These are phyloP conservation scores for Beauveria caledonica DNA, from an alignment of 2,329 filamentous ascomycete genomes.

Conservation along the genomic window DNA sequence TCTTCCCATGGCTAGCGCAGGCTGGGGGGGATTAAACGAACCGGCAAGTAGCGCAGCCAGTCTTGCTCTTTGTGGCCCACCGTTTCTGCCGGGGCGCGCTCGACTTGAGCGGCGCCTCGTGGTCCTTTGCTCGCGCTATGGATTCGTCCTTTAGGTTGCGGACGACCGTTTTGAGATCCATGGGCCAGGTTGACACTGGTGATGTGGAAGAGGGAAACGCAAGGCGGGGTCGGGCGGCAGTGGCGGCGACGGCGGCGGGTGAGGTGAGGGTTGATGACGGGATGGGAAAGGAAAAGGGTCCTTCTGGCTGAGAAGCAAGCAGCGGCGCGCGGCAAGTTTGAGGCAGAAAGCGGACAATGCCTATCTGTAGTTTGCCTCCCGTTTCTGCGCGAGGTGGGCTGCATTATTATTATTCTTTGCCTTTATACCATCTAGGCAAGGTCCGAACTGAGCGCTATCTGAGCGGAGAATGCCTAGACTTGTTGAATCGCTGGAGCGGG, in stretches of 20 bases:
- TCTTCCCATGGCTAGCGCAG: background rate
- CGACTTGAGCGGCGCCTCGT: constrained; percentile 1
- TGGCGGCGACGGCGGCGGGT: background rate
- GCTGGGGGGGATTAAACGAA: constrained; percentile 1
- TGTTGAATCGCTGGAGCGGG: background rate
- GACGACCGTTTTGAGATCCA: constrained; percentile 10
- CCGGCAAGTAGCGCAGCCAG: constrained; percentile 12
- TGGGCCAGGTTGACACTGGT: background rate
- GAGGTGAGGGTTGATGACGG: background rate
- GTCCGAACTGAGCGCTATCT: background rate
- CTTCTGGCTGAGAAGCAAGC: background rate
- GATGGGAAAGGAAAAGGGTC: background rate
- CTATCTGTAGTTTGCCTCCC: background rate
- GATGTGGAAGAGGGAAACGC: background rate
- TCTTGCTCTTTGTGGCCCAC: constrained; percentile 12
- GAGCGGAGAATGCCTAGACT: background rate
- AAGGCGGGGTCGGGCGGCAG: background rate
- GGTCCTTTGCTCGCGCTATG: constrained; percentile 1
- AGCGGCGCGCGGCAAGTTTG: background rate
- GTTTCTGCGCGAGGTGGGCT: background rate
- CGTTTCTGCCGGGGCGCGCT: constrained; percentile 7
- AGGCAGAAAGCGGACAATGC: background rate
- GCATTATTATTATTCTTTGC: background rate
- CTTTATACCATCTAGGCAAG: background rate
- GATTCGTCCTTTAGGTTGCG: constrained; percentile 3